Evolutionary conservation across 78 protist species (phyloP).

Genomic region (Cavenderia fasciculata): DNA sequence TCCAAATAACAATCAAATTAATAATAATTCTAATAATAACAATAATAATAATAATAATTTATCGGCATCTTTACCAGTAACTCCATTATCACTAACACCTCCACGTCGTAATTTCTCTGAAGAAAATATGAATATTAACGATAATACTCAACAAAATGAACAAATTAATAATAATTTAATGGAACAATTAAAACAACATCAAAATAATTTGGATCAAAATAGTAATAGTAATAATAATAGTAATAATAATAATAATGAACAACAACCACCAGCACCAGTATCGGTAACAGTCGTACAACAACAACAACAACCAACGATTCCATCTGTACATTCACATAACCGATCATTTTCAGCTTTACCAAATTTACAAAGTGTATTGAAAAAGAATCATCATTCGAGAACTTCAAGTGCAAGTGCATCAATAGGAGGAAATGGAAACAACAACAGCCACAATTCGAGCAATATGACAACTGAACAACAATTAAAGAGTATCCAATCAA

Average conservation of each 20-base stretch:
- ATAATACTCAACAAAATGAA: background rate
- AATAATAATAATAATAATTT: background rate
- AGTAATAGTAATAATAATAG: background rate
- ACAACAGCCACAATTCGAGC: conserved; percentile 3
- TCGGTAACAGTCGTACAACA: background rate
- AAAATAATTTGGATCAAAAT: background rate
- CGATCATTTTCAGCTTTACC: conserved; percentile 3
- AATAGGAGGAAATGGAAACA: background rate
- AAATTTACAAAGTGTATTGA: background rate
- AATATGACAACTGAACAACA: too few species aligned
- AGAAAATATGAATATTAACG: background rate
- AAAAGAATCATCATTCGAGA: conserved; percentile 16
- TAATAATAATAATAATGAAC: background rate
- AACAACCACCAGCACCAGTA: background rate
- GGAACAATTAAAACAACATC: background rate
- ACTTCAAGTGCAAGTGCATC: background rate
- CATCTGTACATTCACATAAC: background rate
- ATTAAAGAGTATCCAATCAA: conserved; percentile 39
- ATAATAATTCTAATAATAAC: background rate
- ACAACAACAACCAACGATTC: background rate
- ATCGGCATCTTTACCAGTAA: conserved; percentile 53
- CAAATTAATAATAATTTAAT: background rate
- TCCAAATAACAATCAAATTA: background rate
- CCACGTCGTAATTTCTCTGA: background rate
- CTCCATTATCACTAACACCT: conserved; percentile 50